A percentile compares a stretch with the other conserved stretches of the same genome.
Evolutionary conservation across 306 rosid species (phyloP).

Genomic region (Gleditsia sinensis): DNA sequence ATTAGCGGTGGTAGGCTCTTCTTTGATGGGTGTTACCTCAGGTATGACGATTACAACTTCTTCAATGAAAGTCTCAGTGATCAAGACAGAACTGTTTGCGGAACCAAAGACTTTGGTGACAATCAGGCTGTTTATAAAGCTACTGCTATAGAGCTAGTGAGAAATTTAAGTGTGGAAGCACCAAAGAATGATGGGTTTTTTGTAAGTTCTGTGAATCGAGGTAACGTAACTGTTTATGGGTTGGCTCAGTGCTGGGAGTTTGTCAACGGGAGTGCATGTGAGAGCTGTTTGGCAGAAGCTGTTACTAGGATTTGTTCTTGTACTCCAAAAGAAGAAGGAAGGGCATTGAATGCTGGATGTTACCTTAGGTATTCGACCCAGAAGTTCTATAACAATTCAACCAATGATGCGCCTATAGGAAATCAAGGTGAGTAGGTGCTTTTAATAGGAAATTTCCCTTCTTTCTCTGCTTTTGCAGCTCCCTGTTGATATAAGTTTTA

Average conservation of each 20-base stretch:
- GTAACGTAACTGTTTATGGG: slow-evolving; percentile 56
- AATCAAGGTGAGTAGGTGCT: slow-evolving; percentile 41
- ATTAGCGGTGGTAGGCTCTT: slow-evolving; percentile 56
- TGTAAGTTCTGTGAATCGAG: slow-evolving; percentile 39
- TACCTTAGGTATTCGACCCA: slow-evolving; percentile 62
- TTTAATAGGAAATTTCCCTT: background rate
- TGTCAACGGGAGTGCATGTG: slow-evolving; percentile 47
- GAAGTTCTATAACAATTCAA: slow-evolving; percentile 59
- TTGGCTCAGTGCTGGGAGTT: slow-evolving; percentile 81
- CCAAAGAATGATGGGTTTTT: slow-evolving; percentile 49
- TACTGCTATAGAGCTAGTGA: slow-evolving; percentile 50
- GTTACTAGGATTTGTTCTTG: slow-evolving; percentile 44
- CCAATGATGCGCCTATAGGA: background rate
- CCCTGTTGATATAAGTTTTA: background rate
- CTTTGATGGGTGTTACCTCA: slow-evolving; percentile 66
- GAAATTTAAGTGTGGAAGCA: slow-evolving; percentile 56
- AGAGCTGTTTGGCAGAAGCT: slow-evolving; percentile 52
- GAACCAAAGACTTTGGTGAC: slow-evolving; percentile 24
- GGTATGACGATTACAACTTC: slow-evolving; percentile 62
- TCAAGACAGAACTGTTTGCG: slow-evolving; percentile 51
- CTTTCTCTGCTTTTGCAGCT: background rate
- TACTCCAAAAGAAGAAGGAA: slow-evolving; percentile 61
- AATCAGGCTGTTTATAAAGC: slow-evolving; percentile 34
- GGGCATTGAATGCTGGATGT: slow-evolving; percentile 70
- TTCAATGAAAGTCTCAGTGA: slow-evolving; percentile 44